Base-by-base conservation (phyloP, 2,329 filamentous ascomycete genomes). In the Microcyclospora pomicola region DNA sequence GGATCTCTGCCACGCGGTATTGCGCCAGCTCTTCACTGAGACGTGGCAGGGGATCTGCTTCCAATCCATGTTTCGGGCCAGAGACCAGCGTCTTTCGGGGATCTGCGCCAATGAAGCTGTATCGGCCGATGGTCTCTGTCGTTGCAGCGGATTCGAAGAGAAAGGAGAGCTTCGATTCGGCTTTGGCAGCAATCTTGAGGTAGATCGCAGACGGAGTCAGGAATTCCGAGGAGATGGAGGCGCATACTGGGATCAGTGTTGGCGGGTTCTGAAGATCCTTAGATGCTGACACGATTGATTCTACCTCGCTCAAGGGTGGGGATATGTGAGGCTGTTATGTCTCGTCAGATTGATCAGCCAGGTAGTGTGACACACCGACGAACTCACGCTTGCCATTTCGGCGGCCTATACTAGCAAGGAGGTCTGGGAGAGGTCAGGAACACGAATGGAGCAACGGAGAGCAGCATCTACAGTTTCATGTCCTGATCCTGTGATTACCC, bases 121-220 rank as follows among this genome's bases (percentile, higher is more conserved):
- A 96, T 52, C 91, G 74, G 41, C 88, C 88, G 48, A 98, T 85
- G 13, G 80, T 86, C 63, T 96, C 88, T 19, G 86, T 88, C 12
- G 75, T 80, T 15, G 87, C 86, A 16, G 88, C 91, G 53, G 86
- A 94, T 64, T 98, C 91, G 61, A 94, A 93, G 34, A 98, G 75
- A 59, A 95, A 96, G 3, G 88, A 95, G 53, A 84, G 77, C 49
- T 83, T 78, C 35, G 82, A 82, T 49, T 72, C 66, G 24, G 73
- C 64, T 49, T 66, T 71, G 44, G 77, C 72, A 28, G 83, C 80
- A 49, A 95, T 72, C 64, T 95, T 96, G 48, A 98, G 73, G 62
- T 96, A 98, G 50, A 92, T 88, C 45, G 83, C 75, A n/a, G 85
- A 88, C 2, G 91, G 91, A 1, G 88, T 98, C 59, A 96, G 73